These are phyloP conservation scores for Bauhinia variegata DNA, from an alignment of 306 rosid genomes.

Conservation along the genomic window DNA sequence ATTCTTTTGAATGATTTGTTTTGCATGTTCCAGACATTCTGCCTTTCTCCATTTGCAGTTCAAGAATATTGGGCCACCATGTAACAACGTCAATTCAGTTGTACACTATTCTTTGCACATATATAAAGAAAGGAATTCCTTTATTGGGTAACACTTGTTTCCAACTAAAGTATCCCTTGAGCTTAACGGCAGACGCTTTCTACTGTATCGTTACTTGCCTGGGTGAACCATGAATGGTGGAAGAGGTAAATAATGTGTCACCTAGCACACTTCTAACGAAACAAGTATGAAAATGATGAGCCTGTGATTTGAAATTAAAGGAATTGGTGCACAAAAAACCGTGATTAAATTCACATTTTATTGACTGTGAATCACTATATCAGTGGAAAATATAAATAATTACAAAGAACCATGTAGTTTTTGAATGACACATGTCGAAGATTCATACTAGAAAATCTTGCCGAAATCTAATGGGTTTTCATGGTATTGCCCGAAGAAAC, in stretches of 20 bases:
- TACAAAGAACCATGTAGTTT: not conserved
- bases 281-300: too few species aligned
- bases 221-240: too few species aligned
- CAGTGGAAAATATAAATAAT: not conserved
- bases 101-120: conserved; percentile 12
- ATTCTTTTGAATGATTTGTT: not conserved
- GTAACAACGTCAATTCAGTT: conserved; percentile 18
- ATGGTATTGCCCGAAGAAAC: conserved; percentile 27
- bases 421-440: not conserved
- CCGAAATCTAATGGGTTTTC: not conserved
- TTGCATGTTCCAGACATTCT: conserved; percentile 7
- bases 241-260: too few species aligned
- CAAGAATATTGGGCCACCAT: conserved; percentile 19
- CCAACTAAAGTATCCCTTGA: not conserved
- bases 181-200: not conserved
- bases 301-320: too few species aligned
- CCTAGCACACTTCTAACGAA: too few species aligned
- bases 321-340: not conserved
- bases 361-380: not conserved
- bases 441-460: conserved; percentile 5
- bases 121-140: not conserved
- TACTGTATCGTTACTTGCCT: too few species aligned
- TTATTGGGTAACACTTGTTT: not conserved
- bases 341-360: not conserved
- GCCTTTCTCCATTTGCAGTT: not conserved